Evolutionary conservation across 1,284 basidiomycete species (phyloP).

Genomic region (Bjerkandera adusta): DNA sequence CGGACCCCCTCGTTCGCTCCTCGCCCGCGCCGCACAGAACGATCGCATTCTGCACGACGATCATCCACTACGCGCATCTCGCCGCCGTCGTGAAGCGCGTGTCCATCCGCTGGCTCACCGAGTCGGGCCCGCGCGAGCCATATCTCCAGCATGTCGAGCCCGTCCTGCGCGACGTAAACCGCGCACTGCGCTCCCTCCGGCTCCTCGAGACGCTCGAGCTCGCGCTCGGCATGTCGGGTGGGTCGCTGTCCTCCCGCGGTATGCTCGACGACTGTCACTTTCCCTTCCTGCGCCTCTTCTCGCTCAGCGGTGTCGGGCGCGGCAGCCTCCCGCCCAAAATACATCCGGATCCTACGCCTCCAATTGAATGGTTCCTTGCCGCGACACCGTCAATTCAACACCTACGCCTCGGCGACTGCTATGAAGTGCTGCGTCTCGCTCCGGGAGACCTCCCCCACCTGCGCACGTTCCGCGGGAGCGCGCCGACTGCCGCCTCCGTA

Average conservation of each 20-base stretch:
- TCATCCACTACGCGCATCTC: constrained; percentile 44
- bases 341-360: constrained; percentile 35
- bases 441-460: constrained; percentile 43
- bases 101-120: constrained; percentile 52
- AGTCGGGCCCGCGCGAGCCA: constrained; percentile 27
- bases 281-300: constrained; percentile 43
- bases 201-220: constrained; percentile 56
- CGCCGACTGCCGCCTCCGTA: constrained; percentile 53
- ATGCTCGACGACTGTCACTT: constrained; percentile 30
- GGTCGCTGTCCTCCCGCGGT: constrained; percentile 22
- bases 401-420: constrained; percentile 51
- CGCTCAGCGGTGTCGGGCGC: constrained; percentile 49
- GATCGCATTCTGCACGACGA: constrained; percentile 49
- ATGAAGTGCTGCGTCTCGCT: constrained; percentile 35
- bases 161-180: constrained; percentile 23
- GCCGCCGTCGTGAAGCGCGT: constrained; percentile 43
- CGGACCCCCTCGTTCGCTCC: constrained; percentile 43
- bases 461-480: constrained; percentile 54
- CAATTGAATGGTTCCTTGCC: constrained; percentile 41
- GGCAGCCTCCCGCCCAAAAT: constrained; percentile 27
- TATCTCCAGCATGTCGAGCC: constrained; percentile 26
- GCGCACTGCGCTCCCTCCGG: constrained; percentile 39
- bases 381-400: constrained; percentile 39
- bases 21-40: constrained; percentile 44
- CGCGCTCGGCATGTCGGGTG: constrained; percentile 40